Base-by-base conservation (phyloP, 2,329 filamentous ascomycete species). In the Pezicula neosporulosa region DNA sequence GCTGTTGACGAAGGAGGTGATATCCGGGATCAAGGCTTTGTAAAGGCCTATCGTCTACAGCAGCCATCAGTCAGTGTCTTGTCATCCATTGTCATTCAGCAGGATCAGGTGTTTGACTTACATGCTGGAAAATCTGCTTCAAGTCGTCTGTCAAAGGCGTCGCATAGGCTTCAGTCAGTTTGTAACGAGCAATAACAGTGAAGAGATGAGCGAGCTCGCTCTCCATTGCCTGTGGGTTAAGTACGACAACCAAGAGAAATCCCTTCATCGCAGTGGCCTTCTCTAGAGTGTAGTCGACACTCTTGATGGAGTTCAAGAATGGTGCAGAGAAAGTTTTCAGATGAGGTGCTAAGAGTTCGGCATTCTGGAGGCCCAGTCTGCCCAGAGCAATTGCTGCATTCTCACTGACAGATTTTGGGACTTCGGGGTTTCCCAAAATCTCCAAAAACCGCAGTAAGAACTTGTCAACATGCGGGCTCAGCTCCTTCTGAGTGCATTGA, bases 301-400 rank as follows among this genome's bases (percentile, higher is more conserved):
- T 88, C 54, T 83, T 81, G 81, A 99, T 95, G 3, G 86, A 83
- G 47, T 76, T 78, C 49, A 99, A 72, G 73, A 97, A 97, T 35
- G 88, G 82, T 35, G 86, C 83, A 0, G 93, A 90, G 67, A 95
- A 96, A 30, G 82, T 86, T 16, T 81, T 78, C 37, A 99, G 80
- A 55, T 90, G 87, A 1, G 90, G 86, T 1, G 90, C 90, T 50
- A 99, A 76, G 48, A 85, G 76, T 44, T 89, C 83, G 8, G 87
- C 80, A 65, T 88, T 93, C 54, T 87, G 84, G 19, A 96, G 77
- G 8, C 94, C 94, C 10, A 99, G 77, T 15, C 94, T 83, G 30
- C 94, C 94, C 9, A 99, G 77, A 3, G 94, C 91, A 64, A 97
- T 95, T 3, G 91, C 93, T 1, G 93, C 92, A 66, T 99, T 99